These are phyloP conservation scores for Meripilus lineatus DNA, from an alignment of 1,284 basidiomycete genomes.

Conservation along the genomic window DNA sequence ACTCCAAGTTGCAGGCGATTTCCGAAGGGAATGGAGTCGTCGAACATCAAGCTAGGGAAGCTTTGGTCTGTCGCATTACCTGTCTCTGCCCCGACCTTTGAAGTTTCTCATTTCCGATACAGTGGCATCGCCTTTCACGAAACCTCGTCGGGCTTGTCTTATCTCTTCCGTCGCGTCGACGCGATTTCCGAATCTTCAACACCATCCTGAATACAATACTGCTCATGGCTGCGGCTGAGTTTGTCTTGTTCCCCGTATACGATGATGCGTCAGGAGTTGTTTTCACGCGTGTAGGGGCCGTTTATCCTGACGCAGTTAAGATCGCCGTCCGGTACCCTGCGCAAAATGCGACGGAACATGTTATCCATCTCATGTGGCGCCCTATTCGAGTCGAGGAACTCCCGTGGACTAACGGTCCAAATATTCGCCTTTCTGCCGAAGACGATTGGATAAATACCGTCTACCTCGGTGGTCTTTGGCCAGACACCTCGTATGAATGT, in stretches of 20 bases:
- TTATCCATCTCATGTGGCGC: conserved; percentile 44
- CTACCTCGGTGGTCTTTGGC: conserved; percentile 58
- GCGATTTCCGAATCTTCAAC: conserved; percentile 33
- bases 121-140: no score
- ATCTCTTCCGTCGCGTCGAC: conserved; percentile 41
- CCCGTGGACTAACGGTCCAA: conserved; percentile 52
- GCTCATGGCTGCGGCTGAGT: conserved; percentile 45
- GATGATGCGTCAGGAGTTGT: conserved; percentile 49
- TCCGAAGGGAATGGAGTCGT: not conserved
- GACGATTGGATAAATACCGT: conserved; percentile 66
- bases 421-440: conserved; percentile 37
- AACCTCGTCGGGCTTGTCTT: conserved; percentile 30
- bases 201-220: conserved; percentile 48
- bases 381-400: conserved; percentile 23
- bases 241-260: conserved; percentile 45
- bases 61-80: no score
- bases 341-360: conserved; percentile 25
- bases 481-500: conserved; percentile 74
- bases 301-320: conserved; percentile 60
- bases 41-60: no score
- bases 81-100: no score
- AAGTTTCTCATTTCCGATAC: no score
- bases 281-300: conserved; percentile 66
- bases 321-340: conserved; percentile 56
- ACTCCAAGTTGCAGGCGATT: no score